phyloP scores from a whole-genome alignment of 2,329 filamentous ascomycete species.

The Exophiala calicioides region DNA sequence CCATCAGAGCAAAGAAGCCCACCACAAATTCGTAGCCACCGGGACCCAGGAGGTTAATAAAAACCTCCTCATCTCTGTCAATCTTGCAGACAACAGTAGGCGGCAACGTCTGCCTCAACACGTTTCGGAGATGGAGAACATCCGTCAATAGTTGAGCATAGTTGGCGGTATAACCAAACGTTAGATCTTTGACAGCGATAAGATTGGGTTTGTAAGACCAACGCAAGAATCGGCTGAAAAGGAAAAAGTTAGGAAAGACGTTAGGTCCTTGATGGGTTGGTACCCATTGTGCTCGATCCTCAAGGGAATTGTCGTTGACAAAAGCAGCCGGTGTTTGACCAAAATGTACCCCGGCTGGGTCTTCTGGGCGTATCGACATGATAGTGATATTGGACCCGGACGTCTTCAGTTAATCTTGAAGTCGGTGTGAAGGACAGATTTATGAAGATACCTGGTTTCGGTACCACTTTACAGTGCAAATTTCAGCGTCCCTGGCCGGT shows the following conservation, averaged over 20 bases:
- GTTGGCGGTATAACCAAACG: constrained; percentile 35
- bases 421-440: too few relatives aligned
- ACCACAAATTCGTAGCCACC: constrained; percentile 52
- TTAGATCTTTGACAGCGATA: constrained; percentile 33
- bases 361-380: too few relatives aligned
- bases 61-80: constrained; percentile 36
- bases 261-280: constrained; percentile 33
- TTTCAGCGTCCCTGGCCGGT: too few relatives aligned
- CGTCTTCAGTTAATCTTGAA: too few relatives aligned
- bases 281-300: constrained; percentile 23
- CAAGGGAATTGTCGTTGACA: not conserved
- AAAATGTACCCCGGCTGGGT: too few relatives aligned
- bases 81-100: constrained; percentile 37
- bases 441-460: too few relatives aligned
- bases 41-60: constrained; percentile 47
- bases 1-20: constrained; percentile 50
- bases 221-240: constrained; percentile 35
- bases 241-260: constrained; percentile 35
- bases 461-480: too few relatives aligned
- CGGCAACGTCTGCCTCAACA: constrained; percentile 35
- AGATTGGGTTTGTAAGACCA: constrained; percentile 31
- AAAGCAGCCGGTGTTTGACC: not conserved
- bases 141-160: constrained; percentile 49
- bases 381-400: too few relatives aligned
- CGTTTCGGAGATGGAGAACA: constrained; percentile 45